These are phyloP conservation scores for Wickerhamia fluorescens DNA, from an alignment of 805 yeast genomes.

Conservation along the genomic window DNA sequence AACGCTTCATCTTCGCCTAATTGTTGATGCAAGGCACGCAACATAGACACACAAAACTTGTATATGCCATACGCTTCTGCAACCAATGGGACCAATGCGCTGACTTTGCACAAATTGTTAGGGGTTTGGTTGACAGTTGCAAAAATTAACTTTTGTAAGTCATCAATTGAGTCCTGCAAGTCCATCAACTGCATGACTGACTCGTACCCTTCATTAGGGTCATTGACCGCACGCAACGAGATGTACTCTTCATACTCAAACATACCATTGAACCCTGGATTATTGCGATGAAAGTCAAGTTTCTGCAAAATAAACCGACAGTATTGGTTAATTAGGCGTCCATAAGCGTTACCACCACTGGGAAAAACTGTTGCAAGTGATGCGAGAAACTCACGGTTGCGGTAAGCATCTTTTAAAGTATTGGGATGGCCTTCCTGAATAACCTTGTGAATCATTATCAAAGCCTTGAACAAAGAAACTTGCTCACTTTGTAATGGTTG, in stretches of 20 bases:
- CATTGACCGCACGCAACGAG: conserved; percentile 77
- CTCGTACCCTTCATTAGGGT: conserved; percentile 94
- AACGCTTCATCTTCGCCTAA: conserved; percentile 71
- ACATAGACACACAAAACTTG: conserved; percentile 82
- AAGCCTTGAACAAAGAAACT: conserved; percentile 76
- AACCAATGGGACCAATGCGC: conserved; percentile 84
- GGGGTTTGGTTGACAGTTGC: conserved; percentile 59
- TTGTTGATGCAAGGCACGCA: conserved; percentile 76
- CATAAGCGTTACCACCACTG: conserved; percentile 45
- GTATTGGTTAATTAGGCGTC: conserved; percentile 71
- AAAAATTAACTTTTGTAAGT: conserved; percentile 68
- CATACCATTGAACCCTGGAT: conserved; percentile 88
- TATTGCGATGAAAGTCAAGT: conserved; percentile 73
- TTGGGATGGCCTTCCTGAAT: conserved; percentile 97
- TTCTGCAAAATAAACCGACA: conserved; percentile 63
- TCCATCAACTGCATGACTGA: conserved; percentile 79
- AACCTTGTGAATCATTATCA: conserved; percentile 82
- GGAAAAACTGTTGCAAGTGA: conserved; percentile 57
- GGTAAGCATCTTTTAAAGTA: conserved; percentile 70
- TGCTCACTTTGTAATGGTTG: conserved; percentile 79
- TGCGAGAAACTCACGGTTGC: conserved; percentile 71
- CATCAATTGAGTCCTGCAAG: conserved; percentile 77
- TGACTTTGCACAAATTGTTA: conserved; percentile 66
- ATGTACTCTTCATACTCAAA: conserved; percentile 95
- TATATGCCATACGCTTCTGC: conserved; percentile 91